Percentiles rank a stretch among this genome's conserved stretches.
Evolutionary conservation across 2,329 filamentous ascomycete species (phyloP).

Genomic region (Microthyrium microscopicum): DNA sequence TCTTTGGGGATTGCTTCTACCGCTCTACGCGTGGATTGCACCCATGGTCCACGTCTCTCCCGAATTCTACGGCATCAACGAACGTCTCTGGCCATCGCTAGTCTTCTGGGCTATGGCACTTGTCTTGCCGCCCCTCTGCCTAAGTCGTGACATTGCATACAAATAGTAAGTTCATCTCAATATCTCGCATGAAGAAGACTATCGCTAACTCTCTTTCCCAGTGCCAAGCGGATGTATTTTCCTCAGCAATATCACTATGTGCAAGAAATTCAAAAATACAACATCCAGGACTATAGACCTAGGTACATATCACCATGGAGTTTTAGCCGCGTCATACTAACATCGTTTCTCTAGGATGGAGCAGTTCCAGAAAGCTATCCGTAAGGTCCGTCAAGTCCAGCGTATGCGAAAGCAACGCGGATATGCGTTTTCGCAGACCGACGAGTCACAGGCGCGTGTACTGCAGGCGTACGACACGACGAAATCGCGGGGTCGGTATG

Average conservation of each 20-base stretch:
- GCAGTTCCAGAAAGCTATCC: conserved; percentile 98
- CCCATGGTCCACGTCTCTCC: conserved; percentile 65
- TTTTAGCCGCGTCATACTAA: conserved; percentile 1
- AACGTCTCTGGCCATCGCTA: conserved; percentile 61
- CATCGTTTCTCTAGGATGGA: conserved; percentile 59
- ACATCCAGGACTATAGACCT: conserved; percentile 95
- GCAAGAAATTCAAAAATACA: conserved; percentile 99
- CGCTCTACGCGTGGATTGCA: conserved; percentile 70
- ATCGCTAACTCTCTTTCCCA: conserved; percentile 13
- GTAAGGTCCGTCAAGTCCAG: conserved; percentile 94
- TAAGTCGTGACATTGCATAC: conserved; percentile 82
- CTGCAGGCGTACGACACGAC: conserved; percentile 97
- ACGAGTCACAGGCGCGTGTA: conserved; percentile 88
- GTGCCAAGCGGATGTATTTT: conserved; percentile 84
- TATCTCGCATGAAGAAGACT: neutral
- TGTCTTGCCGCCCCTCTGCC: conserved; percentile 62
- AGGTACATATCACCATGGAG: conserved; percentile 39
- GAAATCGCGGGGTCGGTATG: conserved; percentile 74
- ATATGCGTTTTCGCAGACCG: conserved; percentile 94
- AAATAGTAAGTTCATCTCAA: conserved; percentile 48
- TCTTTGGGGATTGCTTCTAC: conserved; percentile 83
- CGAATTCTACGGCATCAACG: conserved; percentile 75
- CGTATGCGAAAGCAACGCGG: conserved; percentile 98
- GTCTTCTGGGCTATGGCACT: conserved; percentile 86
- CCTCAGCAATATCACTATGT: conserved; percentile 95